phyloP scores from a whole-genome alignment of 768 basidiomycete genomes.

The Trametes villosa region DNA sequence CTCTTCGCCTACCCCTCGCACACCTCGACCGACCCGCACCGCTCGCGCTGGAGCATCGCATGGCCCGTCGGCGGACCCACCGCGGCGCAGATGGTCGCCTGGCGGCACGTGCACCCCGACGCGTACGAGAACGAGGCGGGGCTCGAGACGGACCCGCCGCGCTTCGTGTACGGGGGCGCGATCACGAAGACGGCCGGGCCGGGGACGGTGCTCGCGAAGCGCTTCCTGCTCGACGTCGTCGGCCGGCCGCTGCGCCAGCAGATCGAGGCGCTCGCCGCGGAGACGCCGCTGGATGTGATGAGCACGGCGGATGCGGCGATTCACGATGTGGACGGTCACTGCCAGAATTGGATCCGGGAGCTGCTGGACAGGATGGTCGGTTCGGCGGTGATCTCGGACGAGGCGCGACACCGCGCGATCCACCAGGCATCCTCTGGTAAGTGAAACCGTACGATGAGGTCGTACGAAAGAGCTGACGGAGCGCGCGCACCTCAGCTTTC shows the following conservation, averaged over 20 bases:
- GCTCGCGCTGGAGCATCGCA: slow-evolving; percentile 16
- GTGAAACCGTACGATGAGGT: background rate
- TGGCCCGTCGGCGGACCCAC: slow-evolving; percentile 13
- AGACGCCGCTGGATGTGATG: too few species aligned
- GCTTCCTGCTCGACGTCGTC: slow-evolving; percentile 5
- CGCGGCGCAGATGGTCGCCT: slow-evolving; percentile 5
- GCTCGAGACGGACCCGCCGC: slow-evolving; percentile 10
- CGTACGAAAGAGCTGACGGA: too few species aligned
- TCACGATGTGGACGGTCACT: slow-evolving; percentile 7
- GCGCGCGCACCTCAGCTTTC: background rate
- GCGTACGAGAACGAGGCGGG: slow-evolving; percentile 14
- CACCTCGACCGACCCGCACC: slow-evolving; percentile 1
- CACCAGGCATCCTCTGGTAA: slow-evolving; percentile 4
- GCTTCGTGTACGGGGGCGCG: slow-evolving; percentile 16
- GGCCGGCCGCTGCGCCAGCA: slow-evolving; percentile 8
- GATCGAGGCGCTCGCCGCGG: slow-evolving; percentile 14
- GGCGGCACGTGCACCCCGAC: slow-evolving; percentile 20
- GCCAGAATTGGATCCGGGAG: slow-evolving; percentile 12
- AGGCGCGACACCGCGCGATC: slow-evolving; percentile 1
- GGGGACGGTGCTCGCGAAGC: slow-evolving; percentile 11
- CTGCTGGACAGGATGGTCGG: slow-evolving; percentile 16
- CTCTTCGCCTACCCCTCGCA: slow-evolving; percentile 20
- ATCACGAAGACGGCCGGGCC: slow-evolving; percentile 20
- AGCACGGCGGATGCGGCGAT: too few species aligned
- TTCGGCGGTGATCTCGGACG: slow-evolving; percentile 1